Conservation (phyloP, 768 basidiomycete genomes). For the Calocybe gangraenosa region DNA sequence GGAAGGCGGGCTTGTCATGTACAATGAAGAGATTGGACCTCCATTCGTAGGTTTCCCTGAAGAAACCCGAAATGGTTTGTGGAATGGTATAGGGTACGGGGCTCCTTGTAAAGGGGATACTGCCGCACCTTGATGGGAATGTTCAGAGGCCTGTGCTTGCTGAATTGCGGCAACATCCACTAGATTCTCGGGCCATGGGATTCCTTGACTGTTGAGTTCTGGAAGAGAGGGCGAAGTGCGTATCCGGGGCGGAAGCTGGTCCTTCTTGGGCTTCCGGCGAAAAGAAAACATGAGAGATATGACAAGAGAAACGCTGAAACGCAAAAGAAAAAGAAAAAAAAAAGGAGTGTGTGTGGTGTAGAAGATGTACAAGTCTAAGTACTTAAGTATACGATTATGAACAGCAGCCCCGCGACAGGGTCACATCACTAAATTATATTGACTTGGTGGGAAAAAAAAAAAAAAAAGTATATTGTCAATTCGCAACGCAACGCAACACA, state of each 20-base stretch:
- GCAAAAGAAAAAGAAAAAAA: constrained; percentile 16
- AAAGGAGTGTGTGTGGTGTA: constrained; percentile 15
- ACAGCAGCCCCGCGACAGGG: constrained; percentile 5
- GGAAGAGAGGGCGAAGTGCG: constrained; percentile 81
- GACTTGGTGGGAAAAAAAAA: constrained; percentile 17
- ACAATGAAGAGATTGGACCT: constrained; percentile 63
- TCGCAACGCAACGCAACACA: constrained; percentile 17
- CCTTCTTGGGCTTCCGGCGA: constrained; percentile 63
- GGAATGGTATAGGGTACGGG: constrained; percentile 66
- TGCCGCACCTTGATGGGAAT: constrained; percentile 58
- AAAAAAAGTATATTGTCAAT: constrained; percentile 11
- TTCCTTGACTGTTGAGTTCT: constrained; percentile 67
- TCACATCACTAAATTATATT: constrained; percentile 10
- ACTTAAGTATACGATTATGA: too few species aligned
- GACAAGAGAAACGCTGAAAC: constrained; percentile 12
- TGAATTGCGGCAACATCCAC: constrained; percentile 69
- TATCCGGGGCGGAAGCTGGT: constrained; percentile 42
- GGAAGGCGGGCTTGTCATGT: constrained; percentile 59
- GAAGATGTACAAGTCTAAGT: constrained; percentile 9
- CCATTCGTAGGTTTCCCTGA: constrained; percentile 42
- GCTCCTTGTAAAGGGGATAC: constrained; percentile 59
- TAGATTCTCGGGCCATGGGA: constrained; percentile 82
- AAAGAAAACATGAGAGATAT: constrained; percentile 67
- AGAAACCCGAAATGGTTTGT: constrained; percentile 72
- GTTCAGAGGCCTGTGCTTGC: constrained; percentile 35